Conservation (phyloP, 805 yeast genomes). For the Saturnispora dispora region DNA sequence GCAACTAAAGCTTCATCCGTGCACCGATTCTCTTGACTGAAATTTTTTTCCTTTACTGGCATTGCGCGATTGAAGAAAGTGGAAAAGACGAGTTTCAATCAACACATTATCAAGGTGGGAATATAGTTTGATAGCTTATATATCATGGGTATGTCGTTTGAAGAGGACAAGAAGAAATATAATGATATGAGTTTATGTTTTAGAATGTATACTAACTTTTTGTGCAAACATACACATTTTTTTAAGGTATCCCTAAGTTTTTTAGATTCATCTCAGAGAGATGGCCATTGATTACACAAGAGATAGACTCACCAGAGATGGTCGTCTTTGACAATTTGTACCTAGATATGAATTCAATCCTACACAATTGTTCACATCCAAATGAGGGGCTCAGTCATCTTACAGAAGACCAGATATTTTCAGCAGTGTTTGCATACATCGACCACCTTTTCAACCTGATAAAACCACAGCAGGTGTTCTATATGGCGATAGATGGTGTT, state of each 20-base stretch:
- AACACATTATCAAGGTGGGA: neutral
- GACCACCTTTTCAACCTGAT: slow-evolving; percentile 87
- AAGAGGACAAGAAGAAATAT: neutral
- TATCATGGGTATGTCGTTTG: neutral
- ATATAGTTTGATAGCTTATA: neutral
- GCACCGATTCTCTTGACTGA: neutral
- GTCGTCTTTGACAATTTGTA: slow-evolving; percentile 94
- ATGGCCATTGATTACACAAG: slow-evolving; percentile 93
- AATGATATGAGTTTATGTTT: neutral
- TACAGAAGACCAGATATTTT: slow-evolving; percentile 86
- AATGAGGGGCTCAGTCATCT: slow-evolving; percentile 54
- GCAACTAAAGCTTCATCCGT: neutral
- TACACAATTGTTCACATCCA: slow-evolving; percentile 89
- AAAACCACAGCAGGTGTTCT: slow-evolving; percentile 76
- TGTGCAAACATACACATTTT: neutral
- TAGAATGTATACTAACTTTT: neutral
- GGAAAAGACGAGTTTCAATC: neutral
- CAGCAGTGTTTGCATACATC: slow-evolving; percentile 87
- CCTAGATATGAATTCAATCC: slow-evolving; percentile 94
- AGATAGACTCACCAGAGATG: slow-evolving; percentile 69
- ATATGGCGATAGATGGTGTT: slow-evolving; percentile 98
- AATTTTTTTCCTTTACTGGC: neutral
- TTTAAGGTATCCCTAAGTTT: slow-evolving; percentile 87
- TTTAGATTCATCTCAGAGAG: slow-evolving; percentile 95
- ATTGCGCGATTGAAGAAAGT: neutral